Percentiles rank a stretch among this genome's conserved stretches.
These are phyloP conservation scores for Sugiyamaella japonica DNA, from an alignment of 1,139 yeast genomes.

Conservation along the genomic window DNA sequence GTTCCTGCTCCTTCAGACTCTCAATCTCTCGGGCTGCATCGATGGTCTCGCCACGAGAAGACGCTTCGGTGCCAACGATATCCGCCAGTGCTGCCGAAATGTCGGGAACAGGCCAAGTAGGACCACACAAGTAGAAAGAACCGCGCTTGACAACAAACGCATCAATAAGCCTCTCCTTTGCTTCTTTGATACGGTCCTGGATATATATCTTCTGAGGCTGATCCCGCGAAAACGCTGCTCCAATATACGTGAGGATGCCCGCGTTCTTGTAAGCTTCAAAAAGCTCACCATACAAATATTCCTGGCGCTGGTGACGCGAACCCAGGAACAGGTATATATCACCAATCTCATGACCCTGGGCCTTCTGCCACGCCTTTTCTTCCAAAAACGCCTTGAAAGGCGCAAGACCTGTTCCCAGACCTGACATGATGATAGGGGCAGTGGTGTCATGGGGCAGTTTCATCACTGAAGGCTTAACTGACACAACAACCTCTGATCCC, in stretches of 20 bases:
- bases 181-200: slow-evolving; percentile 88
- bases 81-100: slow-evolving; percentile 88
- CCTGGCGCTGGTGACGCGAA: slow-evolving; percentile 94
- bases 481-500: slow-evolving; percentile 87
- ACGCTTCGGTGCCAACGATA: slow-evolving; percentile 72
- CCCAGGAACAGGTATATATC: slow-evolving; percentile 87
- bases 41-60: slow-evolving; percentile 60
- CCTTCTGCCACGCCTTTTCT: slow-evolving; percentile 91
- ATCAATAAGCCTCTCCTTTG: slow-evolving; percentile 67
- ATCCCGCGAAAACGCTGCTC: slow-evolving; percentile 98
- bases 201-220: slow-evolving; percentile 93
- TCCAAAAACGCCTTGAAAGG: slow-evolving; percentile 98
- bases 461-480: slow-evolving; percentile 97
- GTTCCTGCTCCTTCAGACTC: slow-evolving; percentile 88
- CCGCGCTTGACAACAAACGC: slow-evolving; percentile 81
- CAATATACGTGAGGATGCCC: slow-evolving; percentile 88
- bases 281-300: slow-evolving; percentile 91
- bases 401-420: slow-evolving; percentile 97
- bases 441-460: slow-evolving; percentile 84
- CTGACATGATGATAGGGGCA: slow-evolving; percentile 95
- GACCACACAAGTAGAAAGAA: slow-evolving; percentile 95
- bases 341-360: slow-evolving; percentile 88
- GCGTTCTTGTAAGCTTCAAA: slow-evolving; percentile 97
- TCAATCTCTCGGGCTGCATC: slow-evolving; percentile 82
- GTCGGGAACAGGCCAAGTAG: slow-evolving; percentile 99